These are phyloP conservation scores for Pilobolus umbonatus DNA, from an alignment of 192 early-diverging fungal genomes.

Conservation along the genomic window DNA sequence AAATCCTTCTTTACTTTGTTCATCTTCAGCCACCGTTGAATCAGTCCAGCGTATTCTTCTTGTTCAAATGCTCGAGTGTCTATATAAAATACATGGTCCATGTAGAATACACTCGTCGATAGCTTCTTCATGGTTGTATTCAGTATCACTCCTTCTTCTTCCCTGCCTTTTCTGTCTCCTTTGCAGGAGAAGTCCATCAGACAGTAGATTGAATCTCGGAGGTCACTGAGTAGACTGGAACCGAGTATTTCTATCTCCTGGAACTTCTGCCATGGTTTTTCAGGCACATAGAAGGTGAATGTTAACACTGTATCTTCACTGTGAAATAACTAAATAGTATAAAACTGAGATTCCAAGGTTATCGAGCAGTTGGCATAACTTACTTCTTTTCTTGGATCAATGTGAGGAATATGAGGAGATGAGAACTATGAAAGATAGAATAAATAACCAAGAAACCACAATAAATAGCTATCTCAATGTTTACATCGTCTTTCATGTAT, in stretches of 20 bases:
- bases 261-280: neutral
- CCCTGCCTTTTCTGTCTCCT: neutral
- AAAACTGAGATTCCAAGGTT: neutral
- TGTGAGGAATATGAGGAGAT: neutral
- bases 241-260: constrained; percentile 9
- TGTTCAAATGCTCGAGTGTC: neutral
- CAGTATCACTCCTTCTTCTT: neutral
- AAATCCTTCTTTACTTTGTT: neutral
- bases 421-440: neutral
- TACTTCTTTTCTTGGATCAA: neutral
- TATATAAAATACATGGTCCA: neutral
- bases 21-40: neutral
- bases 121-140: neutral
- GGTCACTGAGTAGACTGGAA: neutral
- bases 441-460: too few relatives aligned
- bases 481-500: neutral
- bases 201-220: neutral
- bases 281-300: neutral
- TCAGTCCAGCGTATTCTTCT: neutral
- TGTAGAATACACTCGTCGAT: neutral
- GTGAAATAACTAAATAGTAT: too few relatives aligned
- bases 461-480: too few relatives aligned
- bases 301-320: constrained; percentile 3
- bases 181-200: neutral
- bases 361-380: neutral